A percentile compares a stretch with the other conserved stretches of the same genome.
phyloP scores from a whole-genome alignment of 768 basidiomycete species.

The Boletus insuetus region DNA sequence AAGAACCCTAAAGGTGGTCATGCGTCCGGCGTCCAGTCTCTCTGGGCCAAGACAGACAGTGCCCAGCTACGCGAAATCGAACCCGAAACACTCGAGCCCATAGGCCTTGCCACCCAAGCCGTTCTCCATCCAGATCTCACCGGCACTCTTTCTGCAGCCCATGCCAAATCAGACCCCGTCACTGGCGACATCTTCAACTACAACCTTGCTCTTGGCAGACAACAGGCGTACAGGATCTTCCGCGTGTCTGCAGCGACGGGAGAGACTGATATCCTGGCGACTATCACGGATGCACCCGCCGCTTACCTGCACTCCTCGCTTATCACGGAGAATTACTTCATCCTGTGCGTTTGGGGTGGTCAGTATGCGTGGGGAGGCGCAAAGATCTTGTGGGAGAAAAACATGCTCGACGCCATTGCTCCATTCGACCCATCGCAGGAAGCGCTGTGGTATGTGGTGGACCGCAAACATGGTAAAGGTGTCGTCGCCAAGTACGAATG shows the following conservation, averaged over 20 bases:
- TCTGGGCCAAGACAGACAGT: slow-evolving; percentile 34
- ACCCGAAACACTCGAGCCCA: slow-evolving; percentile 37
- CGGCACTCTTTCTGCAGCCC: slow-evolving; percentile 35
- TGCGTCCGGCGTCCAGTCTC: slow-evolving; percentile 24
- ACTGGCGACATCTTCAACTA: slow-evolving; percentile 39
- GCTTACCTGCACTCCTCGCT: slow-evolving; percentile 39
- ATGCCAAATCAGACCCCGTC: slow-evolving; percentile 35
- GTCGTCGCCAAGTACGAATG: slow-evolving; percentile 37
- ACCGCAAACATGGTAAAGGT: slow-evolving; percentile 35
- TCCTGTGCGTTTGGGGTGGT: slow-evolving; percentile 36
- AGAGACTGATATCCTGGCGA: slow-evolving; percentile 34
- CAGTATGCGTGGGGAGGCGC: slow-evolving; percentile 29
- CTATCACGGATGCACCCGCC: slow-evolving; percentile 37
- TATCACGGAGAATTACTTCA: slow-evolving; percentile 37
- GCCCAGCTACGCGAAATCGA: slow-evolving; percentile 32
- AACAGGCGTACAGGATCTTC: slow-evolving; percentile 34
- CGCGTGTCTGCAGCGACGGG: slow-evolving; percentile 32
- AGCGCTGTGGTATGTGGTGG: slow-evolving; percentile 38
- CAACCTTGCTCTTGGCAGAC: slow-evolving; percentile 28
- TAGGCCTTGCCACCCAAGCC: slow-evolving; percentile 28
- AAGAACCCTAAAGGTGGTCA: slow-evolving; percentile 22
- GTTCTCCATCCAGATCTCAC: slow-evolving; percentile 33
- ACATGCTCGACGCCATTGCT: slow-evolving; percentile 32
- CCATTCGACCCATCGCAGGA: slow-evolving; percentile 29
- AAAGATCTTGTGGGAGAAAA: slow-evolving; percentile 32